A percentile compares a stretch with the other conserved stretches of the same genome.
Conservation (phyloP, 768 basidiomycete species). For the Mycena maculata region DNA sequence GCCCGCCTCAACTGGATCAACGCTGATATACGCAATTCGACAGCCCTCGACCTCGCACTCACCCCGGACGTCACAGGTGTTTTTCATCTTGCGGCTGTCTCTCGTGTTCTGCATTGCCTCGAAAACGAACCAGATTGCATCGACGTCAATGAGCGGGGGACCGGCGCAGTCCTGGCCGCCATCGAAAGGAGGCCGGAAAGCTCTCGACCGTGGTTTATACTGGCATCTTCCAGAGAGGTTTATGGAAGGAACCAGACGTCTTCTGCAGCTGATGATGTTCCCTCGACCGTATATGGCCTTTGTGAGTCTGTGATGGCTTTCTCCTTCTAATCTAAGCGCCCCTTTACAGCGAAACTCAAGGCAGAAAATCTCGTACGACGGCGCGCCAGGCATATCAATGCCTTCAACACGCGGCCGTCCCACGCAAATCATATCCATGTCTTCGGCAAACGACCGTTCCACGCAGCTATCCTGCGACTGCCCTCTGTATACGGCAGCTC, state of each 20-base stretch:
- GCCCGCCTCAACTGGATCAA: background rate
- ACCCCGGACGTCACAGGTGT: conserved; percentile 12
- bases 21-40: conserved; percentile 11
- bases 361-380: background rate
- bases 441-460: background rate
- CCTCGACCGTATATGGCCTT: background rate
- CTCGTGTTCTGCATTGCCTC: conserved; percentile 5
- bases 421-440: background rate
- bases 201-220: conserved; percentile 6
- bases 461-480: conserved; percentile 4
- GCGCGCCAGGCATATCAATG: background rate
- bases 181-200: background rate
- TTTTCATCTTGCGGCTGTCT: conserved; percentile 9
- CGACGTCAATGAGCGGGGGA: conserved; percentile 10
- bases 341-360: background rate
- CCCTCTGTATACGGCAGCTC: conserved; percentile 8
- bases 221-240: background rate
- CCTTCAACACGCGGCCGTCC: background rate
- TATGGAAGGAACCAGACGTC: background rate
- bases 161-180: background rate
- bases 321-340: background rate
- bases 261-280: background rate
- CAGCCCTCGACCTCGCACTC: conserved; percentile 5
- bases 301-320: background rate
- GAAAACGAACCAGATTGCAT: conserved; percentile 9